These are phyloP conservation scores for Saccharomyces hybrid DNA, from an alignment of 1,139 yeast species.

Conservation along the genomic window DNA sequence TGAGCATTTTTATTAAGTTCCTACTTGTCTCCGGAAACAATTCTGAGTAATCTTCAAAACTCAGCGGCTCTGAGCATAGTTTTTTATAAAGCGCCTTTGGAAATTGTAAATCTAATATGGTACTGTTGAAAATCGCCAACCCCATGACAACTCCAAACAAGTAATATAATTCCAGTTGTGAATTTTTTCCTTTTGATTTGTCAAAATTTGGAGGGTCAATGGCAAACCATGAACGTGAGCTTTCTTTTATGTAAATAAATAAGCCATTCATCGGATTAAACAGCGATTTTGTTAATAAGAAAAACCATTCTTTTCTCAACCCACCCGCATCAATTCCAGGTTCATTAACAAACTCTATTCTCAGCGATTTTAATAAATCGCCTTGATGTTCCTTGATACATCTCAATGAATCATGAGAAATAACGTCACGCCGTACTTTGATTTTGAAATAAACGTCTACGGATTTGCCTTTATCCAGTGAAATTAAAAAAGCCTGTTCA, in stretches of 20 bases:
- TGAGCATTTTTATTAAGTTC: slow-evolving; percentile 48
- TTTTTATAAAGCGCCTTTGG: slow-evolving; percentile 74
- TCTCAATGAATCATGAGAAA: slow-evolving; percentile 70
- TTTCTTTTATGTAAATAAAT: slow-evolving; percentile 56
- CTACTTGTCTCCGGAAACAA: slow-evolving; percentile 60
- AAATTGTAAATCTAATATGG: slow-evolving; percentile 69
- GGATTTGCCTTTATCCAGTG: slow-evolving; percentile 54
- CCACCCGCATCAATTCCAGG: slow-evolving; percentile 97
- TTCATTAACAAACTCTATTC: slow-evolving; percentile 74
- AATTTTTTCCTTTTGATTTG: slow-evolving; percentile 13
- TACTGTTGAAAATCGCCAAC: slow-evolving; percentile 82
- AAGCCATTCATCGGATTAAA: slow-evolving; percentile 62
- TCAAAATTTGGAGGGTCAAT: slow-evolving; percentile 36
- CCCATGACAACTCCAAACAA: slow-evolving; percentile 82
- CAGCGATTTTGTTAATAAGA: slow-evolving; percentile 57
- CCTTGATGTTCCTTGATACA: slow-evolving; percentile 45
- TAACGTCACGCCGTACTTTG: slow-evolving; percentile 54
- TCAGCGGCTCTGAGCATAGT: slow-evolving; percentile 49
- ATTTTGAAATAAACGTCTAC: slow-evolving; percentile 64
- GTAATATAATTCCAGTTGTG: slow-evolving; percentile 43
- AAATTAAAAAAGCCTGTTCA: slow-evolving; percentile 77
- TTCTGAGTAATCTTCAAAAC: slow-evolving; percentile 55
- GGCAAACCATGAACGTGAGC: slow-evolving; percentile 70
- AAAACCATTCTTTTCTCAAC: slow-evolving; percentile 85
- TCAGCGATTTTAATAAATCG: slow-evolving; percentile 65